phyloP scores from a whole-genome alignment of 1,139 yeast species.

The Geotrichum aggregatum region DNA sequence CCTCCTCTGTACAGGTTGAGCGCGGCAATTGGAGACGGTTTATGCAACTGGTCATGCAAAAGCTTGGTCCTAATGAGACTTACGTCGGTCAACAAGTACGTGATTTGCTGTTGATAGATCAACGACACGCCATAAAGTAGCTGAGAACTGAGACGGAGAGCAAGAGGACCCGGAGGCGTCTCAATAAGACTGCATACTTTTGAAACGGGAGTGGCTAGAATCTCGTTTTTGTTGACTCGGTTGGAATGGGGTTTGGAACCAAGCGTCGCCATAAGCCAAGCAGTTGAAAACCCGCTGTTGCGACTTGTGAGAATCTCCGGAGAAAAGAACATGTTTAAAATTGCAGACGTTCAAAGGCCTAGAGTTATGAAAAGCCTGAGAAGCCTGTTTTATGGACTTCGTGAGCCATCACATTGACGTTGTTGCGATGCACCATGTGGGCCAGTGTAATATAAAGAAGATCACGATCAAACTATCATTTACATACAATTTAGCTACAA shows the following conservation, averaged over 20 bases:
- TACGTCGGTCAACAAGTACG: constrained; percentile 14
- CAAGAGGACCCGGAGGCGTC: constrained; percentile 18
- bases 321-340: constrained; percentile 21
- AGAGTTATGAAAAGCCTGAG: neutral
- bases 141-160: constrained; percentile 18
- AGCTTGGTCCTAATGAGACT: constrained; percentile 1
- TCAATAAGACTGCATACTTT: constrained; percentile 19
- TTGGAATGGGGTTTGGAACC: constrained; percentile 13
- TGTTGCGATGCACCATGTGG: neutral
- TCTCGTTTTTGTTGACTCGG: constrained; percentile 10
- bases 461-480: too few species aligned
- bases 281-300: constrained; percentile 19
- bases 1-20: neutral
- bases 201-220: constrained; percentile 16
- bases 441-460: too few species aligned
- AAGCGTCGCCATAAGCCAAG: constrained; percentile 22
- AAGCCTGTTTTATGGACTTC: neutral
- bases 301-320: constrained; percentile 16
- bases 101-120: constrained; percentile 18
- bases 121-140: constrained; percentile 19
- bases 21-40: neutral
- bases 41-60: constrained; percentile 1
- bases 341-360: neutral
- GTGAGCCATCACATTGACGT: neutral
- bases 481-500: too few species aligned